A percentile compares a stretch with the other conserved stretches of the same genome.
Conservation (phyloP, 108 stramenopile species). For the Nitzschia putrida region DNA sequence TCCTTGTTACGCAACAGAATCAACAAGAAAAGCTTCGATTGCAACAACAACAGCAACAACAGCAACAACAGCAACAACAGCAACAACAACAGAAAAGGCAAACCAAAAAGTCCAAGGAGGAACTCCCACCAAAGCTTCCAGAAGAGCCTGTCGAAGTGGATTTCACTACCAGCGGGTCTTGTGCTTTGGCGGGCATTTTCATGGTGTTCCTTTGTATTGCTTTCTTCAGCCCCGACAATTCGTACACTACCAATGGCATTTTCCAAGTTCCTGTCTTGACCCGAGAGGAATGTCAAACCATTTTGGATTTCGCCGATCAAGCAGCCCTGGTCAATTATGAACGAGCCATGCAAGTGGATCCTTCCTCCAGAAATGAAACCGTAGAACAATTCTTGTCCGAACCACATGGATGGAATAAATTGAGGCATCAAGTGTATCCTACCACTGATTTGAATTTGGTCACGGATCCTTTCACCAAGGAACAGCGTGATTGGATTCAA, state of each 20-base stretch:
- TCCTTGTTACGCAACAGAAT: conserved; percentile 11
- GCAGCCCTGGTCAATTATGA: conserved; percentile 48
- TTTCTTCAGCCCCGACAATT: conserved; percentile 49
- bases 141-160: neutral
- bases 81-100: neutral
- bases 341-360: conserved; percentile 9
- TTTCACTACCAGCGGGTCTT: neutral
- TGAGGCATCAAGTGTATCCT: conserved; percentile 55
- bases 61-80: neutral
- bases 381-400: conserved; percentile 14
- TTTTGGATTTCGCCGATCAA: conserved; percentile 54
- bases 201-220: conserved; percentile 22
- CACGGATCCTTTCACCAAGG: conserved; percentile 55
- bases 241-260: conserved; percentile 45
- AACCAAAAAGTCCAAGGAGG: neutral
- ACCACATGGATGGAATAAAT: conserved; percentile 62
- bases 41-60: conserved; percentile 1
- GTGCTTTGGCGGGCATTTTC: neutral
- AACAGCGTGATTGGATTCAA: conserved; percentile 44
- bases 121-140: neutral
- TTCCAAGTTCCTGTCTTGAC: conserved; percentile 58
- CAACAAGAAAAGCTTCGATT: neutral
- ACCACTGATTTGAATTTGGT: conserved; percentile 76
- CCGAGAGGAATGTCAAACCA: conserved; percentile 50
- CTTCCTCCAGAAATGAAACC: neutral